These are phyloP conservation scores for Coemansia sp. DNA, from an alignment of 192 early-diverging fungal species.

Conservation along the genomic window DNA sequence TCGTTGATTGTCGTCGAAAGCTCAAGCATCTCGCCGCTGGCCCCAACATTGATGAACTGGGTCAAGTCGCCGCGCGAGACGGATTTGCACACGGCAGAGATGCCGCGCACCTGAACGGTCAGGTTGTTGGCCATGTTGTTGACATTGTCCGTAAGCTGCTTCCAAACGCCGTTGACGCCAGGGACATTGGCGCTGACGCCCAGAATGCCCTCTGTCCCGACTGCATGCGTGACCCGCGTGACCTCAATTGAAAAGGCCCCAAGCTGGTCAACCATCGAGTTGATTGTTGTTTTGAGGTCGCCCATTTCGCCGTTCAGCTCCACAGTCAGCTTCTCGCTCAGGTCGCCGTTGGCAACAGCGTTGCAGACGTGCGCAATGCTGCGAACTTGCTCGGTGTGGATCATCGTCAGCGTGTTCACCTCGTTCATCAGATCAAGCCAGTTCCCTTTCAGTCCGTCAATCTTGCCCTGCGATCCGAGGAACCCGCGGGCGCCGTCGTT, in stretches of 20 bases:
- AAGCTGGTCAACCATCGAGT: constrained; percentile 65
- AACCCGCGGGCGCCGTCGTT: constrained; percentile 72
- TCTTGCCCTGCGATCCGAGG: constrained; percentile 66
- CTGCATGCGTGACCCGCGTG: constrained; percentile 60
- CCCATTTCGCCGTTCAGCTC: constrained; percentile 65
- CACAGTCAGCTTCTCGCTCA: constrained; percentile 58
- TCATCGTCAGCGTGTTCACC: constrained; percentile 63
- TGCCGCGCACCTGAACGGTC: constrained; percentile 71
- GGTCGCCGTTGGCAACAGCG: constrained; percentile 63
- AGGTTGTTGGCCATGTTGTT: constrained; percentile 70
- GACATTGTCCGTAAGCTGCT: constrained; percentile 65
- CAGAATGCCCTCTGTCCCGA: constrained; percentile 27
- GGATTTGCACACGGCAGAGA: constrained; percentile 64
- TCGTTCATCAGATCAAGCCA: constrained; percentile 70
- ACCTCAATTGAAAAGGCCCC: constrained; percentile 57
- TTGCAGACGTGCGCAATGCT: constrained; percentile 65
- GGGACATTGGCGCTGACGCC: constrained; percentile 10
- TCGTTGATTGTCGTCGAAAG: constrained; percentile 71
- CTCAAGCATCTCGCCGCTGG: constrained; percentile 68
- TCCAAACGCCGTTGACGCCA: constrained; percentile 68
- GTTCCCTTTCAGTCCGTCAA: constrained; percentile 60
- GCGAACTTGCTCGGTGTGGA: constrained; percentile 68
- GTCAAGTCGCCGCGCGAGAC: constrained; percentile 68
- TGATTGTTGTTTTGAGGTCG: constrained; percentile 66
- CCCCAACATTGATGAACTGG: constrained; percentile 65